Evolutionary conservation across 2,329 filamentous ascomycete species (phyloP).

Genomic region (Nemania sp.): DNA sequence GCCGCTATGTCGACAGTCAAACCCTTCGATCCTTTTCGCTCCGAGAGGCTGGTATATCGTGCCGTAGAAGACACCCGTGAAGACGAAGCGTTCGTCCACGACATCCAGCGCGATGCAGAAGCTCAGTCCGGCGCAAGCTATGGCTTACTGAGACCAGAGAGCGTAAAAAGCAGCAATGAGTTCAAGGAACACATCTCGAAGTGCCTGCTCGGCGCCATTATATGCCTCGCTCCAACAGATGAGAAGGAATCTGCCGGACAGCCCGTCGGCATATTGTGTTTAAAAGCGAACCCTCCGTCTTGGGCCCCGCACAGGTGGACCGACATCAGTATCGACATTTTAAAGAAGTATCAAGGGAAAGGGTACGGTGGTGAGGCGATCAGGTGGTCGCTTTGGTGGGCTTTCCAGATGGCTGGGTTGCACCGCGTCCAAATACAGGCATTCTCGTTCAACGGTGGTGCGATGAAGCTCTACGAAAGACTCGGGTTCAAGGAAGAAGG

Average conservation of each 20-base stretch:
- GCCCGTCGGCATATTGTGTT: slow-evolving; percentile 52
- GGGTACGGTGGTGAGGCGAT: slow-evolving; percentile 56
- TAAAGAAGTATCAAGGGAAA: slow-evolving; percentile 46
- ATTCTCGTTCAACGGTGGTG: slow-evolving; percentile 52
- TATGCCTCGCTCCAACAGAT: slow-evolving; percentile 50
- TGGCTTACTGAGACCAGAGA: slow-evolving; percentile 49
- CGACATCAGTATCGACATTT: slow-evolving; percentile 52
- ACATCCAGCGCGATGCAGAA: slow-evolving; percentile 48
- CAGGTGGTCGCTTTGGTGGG: slow-evolving; percentile 52
- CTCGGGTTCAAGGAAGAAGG: slow-evolving; percentile 54
- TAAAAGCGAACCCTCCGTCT: slow-evolving; percentile 43
- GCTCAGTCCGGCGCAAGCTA: slow-evolving; percentile 48
- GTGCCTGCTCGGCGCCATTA: slow-evolving; percentile 52
- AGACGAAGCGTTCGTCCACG: slow-evolving; percentile 49
- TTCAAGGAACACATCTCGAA: slow-evolving; percentile 48
- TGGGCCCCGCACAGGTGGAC: slow-evolving; percentile 57
- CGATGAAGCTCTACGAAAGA: slow-evolving; percentile 50
- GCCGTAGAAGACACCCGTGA: slow-evolving; percentile 52
- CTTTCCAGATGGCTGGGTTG: slow-evolving; percentile 52
- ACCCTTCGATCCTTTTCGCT: slow-evolving; percentile 52
- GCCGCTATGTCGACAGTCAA: slow-evolving; percentile 37
- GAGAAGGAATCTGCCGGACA: slow-evolving; percentile 24
- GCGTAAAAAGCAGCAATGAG: slow-evolving; percentile 45
- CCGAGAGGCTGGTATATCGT: slow-evolving; percentile 54
- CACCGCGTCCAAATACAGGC: slow-evolving; percentile 53